These are phyloP conservation scores for Amphirosellinia nigrospora DNA, from an alignment of 495 filamentous ascomycete genomes.

Conservation along the genomic window DNA sequence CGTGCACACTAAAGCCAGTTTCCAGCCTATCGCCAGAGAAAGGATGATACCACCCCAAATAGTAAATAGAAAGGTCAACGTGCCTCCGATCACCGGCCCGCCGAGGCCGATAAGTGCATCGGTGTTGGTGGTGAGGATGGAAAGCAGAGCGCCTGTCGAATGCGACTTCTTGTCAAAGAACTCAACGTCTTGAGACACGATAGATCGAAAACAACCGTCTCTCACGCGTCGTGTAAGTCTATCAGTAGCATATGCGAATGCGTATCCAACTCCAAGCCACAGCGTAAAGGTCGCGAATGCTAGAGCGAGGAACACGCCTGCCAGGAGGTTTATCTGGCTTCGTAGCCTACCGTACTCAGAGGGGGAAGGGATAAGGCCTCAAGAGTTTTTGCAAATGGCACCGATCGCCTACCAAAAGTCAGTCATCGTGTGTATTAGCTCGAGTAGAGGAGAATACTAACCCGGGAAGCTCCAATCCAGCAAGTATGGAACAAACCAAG, in stretches of 20 bases:
- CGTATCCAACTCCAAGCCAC: constrained; percentile 48
- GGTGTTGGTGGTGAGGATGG: constrained; percentile 85
- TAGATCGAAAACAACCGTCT: constrained; percentile 71
- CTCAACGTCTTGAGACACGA: constrained; percentile 71
- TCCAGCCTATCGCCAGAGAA: constrained; percentile 80
- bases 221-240: constrained; percentile 71
- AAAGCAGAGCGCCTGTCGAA: constrained; percentile 83
- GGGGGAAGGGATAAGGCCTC: background rate
- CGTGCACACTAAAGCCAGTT: constrained; percentile 84
- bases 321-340: background rate
- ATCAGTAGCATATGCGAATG: constrained; percentile 76
- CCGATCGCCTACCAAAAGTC: background rate
- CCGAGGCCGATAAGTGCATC: constrained; percentile 84
- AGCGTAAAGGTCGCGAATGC: background rate
- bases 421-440: background rate
- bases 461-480: constrained; percentile 6
- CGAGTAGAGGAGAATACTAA: background rate
- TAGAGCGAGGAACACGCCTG: constrained; percentile 1
- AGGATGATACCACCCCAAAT: constrained; percentile 72
- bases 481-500: constrained; percentile 1
- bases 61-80: constrained; percentile 77
- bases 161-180: constrained; percentile 89
- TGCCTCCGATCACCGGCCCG: constrained; percentile 82
- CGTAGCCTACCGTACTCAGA: background rate
- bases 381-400: background rate